Evolutionary conservation across 495 filamentous ascomycete genomes (phyloP), one percentile per base, ranked within the genome.

Genomic region (Lindgomyces ingoldianus): DNA sequence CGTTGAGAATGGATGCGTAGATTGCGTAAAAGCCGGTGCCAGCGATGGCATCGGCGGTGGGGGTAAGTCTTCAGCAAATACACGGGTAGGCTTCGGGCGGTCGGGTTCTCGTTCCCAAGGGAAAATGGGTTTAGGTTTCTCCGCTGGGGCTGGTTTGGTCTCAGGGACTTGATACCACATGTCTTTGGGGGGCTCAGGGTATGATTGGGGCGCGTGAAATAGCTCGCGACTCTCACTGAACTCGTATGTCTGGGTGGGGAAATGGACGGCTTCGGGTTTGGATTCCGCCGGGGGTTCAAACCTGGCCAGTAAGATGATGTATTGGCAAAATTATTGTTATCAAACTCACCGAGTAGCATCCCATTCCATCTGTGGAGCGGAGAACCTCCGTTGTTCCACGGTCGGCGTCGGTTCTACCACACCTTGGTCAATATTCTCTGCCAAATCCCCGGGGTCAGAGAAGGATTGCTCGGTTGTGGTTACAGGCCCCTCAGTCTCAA

Each of bases 81-180:
- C 82, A 25, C 93, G 85, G 22, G 89, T 87, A 1, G 92, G 81
- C 70, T 78, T 83, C 0, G 85, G 80, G 33, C 81, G 81, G 49
- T 83, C 57, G 10, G 36, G 33, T 45, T 72, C 73, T 22, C 68
- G 72, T 72, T 97, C 93, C 93, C 93, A 97, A 14, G 91, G 92
- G 75, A 97, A 97, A 29, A 96, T 81, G 6, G 85, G 81, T 39
- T 82, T 81, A 2, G 86, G 81, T 58, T 79, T 83, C 60, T 85
- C 75, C 22, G 80, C 78, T 47, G 82, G 53, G 1, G 18, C 75
- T 24, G 82, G 81, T 61, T 82, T 83, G 11, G 79, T 81, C 56
- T 81, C 79, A 2, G 90, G 91, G 21, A 92, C 82, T 66, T 92
- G 77, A 70, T 92, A 94, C 78, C 86, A 93, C 88, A 94, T 90